These are phyloP conservation scores for Xylariaceae sp. DNA, from an alignment of 2,329 filamentous ascomycete genomes.

Conservation along the genomic window DNA sequence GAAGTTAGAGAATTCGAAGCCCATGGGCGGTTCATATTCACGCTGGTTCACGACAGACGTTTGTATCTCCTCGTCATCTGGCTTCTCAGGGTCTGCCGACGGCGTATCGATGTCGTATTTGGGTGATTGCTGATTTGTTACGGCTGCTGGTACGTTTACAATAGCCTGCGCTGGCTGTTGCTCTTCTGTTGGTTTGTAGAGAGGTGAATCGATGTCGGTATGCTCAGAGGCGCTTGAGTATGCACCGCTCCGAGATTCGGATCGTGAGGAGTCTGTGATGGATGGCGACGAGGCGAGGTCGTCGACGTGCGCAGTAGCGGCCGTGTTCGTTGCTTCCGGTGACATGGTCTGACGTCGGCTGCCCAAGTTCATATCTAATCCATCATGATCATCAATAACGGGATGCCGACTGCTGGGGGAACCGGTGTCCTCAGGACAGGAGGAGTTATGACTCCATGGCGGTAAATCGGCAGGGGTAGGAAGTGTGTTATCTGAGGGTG, in stretches of 20 bases:
- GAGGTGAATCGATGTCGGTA: slow-evolving; percentile 19
- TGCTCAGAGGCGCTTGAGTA: slow-evolving; percentile 21
- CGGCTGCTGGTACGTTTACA: slow-evolving; percentile 7
- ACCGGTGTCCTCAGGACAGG: slow-evolving; percentile 31
- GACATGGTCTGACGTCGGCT: slow-evolving; percentile 21
- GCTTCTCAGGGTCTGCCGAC: slow-evolving; percentile 22
- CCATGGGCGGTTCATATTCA: slow-evolving; percentile 37
- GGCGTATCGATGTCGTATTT: slow-evolving; percentile 18
- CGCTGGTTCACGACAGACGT: slow-evolving; percentile 18
- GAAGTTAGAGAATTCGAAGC: slow-evolving; percentile 50
- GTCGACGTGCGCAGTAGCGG: slow-evolving; percentile 16
- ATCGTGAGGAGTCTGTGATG: slow-evolving; percentile 26
- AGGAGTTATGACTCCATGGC: slow-evolving; percentile 29
- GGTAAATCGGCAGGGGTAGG: slow-evolving; percentile 26
- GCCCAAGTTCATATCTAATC: slow-evolving; percentile 27
- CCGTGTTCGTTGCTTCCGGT: slow-evolving; percentile 25
- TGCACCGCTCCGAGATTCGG: slow-evolving; percentile 24
- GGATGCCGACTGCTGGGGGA: slow-evolving; percentile 25
- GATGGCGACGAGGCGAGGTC: slow-evolving; percentile 24
- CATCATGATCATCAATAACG: slow-evolving; percentile 28
- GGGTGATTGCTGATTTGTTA: slow-evolving; percentile 13
- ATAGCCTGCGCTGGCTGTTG: slow-evolving; percentile 9
- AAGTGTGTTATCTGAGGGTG: slow-evolving; percentile 27
- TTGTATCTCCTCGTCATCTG: slow-evolving; percentile 20
- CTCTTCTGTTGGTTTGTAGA: slow-evolving; percentile 25